These are phyloP conservation scores for Oldenlandia corymbosa DNA, from an alignment of 257 asterid species.

Conservation along the genomic window DNA sequence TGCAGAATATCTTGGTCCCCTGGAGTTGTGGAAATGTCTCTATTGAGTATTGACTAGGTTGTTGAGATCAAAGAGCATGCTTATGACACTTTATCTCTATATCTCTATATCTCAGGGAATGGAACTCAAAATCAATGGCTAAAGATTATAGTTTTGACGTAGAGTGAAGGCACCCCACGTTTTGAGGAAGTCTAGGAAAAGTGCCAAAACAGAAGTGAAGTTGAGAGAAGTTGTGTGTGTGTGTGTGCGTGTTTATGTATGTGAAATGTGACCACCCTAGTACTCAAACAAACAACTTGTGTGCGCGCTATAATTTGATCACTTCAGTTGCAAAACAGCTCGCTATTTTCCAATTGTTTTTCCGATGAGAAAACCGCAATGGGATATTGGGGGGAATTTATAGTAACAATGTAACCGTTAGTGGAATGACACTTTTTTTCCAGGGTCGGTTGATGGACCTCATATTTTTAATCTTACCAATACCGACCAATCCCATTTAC, in stretches of 20 bases:
- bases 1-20: conserved; percentile 12
- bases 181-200: conserved; percentile 32
- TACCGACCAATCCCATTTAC: conserved; percentile 48
- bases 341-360: background rate
- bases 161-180: conserved; percentile 54
- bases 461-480: conserved; percentile 22
- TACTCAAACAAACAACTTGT: conserved; percentile 26
- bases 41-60: conserved; percentile 28
- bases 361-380: background rate
- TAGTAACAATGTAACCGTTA: conserved; percentile 17
- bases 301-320: background rate
- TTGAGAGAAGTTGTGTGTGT: conserved; percentile 10
- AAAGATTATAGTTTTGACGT: conserved; percentile 22
- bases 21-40: background rate
- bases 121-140: conserved; percentile 20
- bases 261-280: conserved; percentile 36
- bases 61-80: conserved; percentile 23
- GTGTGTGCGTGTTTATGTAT: conserved; percentile 13
- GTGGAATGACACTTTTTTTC: conserved; percentile 44
- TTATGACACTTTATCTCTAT: too few species aligned
- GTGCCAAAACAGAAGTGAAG: background rate
- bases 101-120: conserved; percentile 4
- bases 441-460: conserved; percentile 32
- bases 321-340: background rate
- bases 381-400: conserved; percentile 24